A percentile compares a stretch with the other conserved stretches of the same genome.
phyloP scores from a whole-genome alignment of 2,329 filamentous ascomycete genomes.

The Pyricularia pennisetigena region DNA sequence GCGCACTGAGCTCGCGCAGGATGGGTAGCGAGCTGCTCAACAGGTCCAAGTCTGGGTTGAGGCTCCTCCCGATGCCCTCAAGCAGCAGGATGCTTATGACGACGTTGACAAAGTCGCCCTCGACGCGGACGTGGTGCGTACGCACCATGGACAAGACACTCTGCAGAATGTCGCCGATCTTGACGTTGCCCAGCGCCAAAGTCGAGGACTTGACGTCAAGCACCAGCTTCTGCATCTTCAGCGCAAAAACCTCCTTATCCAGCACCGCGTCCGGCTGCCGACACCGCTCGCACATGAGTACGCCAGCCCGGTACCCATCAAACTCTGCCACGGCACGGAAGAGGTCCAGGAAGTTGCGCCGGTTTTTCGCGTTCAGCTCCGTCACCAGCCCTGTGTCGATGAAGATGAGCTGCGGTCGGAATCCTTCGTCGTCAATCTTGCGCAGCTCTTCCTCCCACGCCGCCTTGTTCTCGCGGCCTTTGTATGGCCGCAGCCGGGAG shows the following conservation, averaged over 20 bases:
- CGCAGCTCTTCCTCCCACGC: slow-evolving; percentile 68
- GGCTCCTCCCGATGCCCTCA: slow-evolving; percentile 81
- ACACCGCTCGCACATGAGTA: slow-evolving; percentile 93
- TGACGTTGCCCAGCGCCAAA: slow-evolving; percentile 85
- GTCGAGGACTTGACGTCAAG: slow-evolving; percentile 83
- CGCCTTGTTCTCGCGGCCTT: slow-evolving; percentile 46
- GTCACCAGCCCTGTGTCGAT: slow-evolving; percentile 96
- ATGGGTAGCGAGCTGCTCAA: slow-evolving; percentile 83
- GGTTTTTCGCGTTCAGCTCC: slow-evolving; percentile 78
- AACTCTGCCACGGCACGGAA: slow-evolving; percentile 96
- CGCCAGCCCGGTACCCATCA: slow-evolving; percentile 88
- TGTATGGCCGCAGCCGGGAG: slow-evolving; percentile 65
- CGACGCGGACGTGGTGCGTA: slow-evolving; percentile 81
- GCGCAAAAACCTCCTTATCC: slow-evolving; percentile 80
- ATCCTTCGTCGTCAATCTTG: slow-evolving; percentile 77
- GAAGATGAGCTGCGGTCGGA: slow-evolving; percentile 88
- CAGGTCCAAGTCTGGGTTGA: slow-evolving; percentile 82
- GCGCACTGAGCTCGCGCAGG: slow-evolving; percentile 73
- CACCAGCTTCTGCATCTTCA: slow-evolving; percentile 96
- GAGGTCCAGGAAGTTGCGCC: slow-evolving; percentile 84
- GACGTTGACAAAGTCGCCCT: slow-evolving; percentile 97
- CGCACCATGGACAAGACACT: slow-evolving; percentile 89
- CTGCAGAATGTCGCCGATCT: slow-evolving; percentile 90
- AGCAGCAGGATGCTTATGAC: slow-evolving; percentile 89
- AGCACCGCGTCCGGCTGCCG: slow-evolving; percentile 85